Base-by-base conservation (phyloP, 306 rosid genomes). In the Cicer bijugum region DNA sequence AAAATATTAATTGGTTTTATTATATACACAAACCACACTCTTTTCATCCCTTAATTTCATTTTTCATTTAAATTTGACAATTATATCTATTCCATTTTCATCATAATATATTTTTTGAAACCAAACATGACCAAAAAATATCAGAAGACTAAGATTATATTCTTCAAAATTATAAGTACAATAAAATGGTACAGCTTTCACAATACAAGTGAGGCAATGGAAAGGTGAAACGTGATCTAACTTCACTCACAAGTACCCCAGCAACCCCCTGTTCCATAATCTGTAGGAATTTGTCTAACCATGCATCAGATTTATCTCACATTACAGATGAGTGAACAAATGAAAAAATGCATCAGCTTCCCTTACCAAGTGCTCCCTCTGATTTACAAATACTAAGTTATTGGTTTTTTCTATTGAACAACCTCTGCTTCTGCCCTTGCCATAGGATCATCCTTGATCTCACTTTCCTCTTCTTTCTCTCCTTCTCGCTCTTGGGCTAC, bases 371-470 rank as follows among this genome's bases (percentile, higher is more conserved):
- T 38, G 67, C 9, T 37, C 39, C 50, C 52, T 47, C 58, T 45
- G 53, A 35, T 46, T 2, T 1, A 75, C 38, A 11, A 35, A 51
- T 71, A 46, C 53, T 23, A 58, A 5, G 46, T 40, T 42, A 72
- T 28, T 71, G 81, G 45, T 12, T 44, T 19, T 66, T 66, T 81
- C 66, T 84, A 77, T 80, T 83, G 56, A 83, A 86, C 68, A 69
- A 45, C 85, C 89, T 93, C 93, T 4, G 88, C 89, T 77, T 89
- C 98, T 64, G 93, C 98, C 85, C 78, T 84, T 19, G 92, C 92
- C 93, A 93, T 93, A 74, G 93, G 93, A 67, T 89, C 94, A 65
- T 85, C 86, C 79, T 85, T 85, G 47, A 73, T 82, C 56, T 76
- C 93, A 51, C 58, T 75, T 74, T 85, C 98, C 12, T 91, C 97